Conservation (phyloP, 768 basidiomycete species). For the Cystofilobasidium ferigula region DNA sequence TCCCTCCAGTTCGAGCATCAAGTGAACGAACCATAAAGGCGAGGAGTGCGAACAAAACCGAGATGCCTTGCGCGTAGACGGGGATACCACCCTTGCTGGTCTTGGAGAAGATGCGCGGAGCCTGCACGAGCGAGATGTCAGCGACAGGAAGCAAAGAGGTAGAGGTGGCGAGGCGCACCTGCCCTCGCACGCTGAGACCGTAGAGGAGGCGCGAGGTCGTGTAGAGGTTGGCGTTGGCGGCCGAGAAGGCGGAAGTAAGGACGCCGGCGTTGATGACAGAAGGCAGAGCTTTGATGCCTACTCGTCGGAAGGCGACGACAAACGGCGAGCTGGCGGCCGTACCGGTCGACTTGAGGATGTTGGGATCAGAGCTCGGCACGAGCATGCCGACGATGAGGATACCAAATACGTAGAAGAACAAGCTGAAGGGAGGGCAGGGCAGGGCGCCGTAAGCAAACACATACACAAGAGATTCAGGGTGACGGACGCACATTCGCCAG, state of each 20-base stretch:
- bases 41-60: conserved; percentile 34
- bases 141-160: too few species aligned
- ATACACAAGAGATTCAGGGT: too few species aligned
- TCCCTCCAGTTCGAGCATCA: neutral
- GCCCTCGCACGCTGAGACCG: conserved; percentile 39
- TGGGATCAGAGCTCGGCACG: conserved; percentile 55
- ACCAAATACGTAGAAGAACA: conserved; percentile 66
- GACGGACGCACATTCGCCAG: too few species aligned
- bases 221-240: conserved; percentile 34
- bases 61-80: conserved; percentile 31
- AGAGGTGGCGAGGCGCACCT: too few species aligned
- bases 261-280: conserved; percentile 59
- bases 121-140: too few species aligned
- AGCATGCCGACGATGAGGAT: conserved; percentile 53
- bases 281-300: conserved; percentile 51
- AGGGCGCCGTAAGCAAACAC: too few species aligned
- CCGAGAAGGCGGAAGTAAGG: conserved; percentile 40
- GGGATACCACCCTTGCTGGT: conserved; percentile 47
- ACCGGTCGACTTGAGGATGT: conserved; percentile 46
- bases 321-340: conserved; percentile 73
- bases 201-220: conserved; percentile 36
- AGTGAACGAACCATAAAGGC: conserved; percentile 22
- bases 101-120: conserved; percentile 45
- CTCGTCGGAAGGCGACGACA: conserved; percentile 64
- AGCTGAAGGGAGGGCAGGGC: too few species aligned